Evolutionary conservation across 2,329 filamentous ascomycete genomes (phyloP).

Genomic region (Aspergillus sp.): DNA sequence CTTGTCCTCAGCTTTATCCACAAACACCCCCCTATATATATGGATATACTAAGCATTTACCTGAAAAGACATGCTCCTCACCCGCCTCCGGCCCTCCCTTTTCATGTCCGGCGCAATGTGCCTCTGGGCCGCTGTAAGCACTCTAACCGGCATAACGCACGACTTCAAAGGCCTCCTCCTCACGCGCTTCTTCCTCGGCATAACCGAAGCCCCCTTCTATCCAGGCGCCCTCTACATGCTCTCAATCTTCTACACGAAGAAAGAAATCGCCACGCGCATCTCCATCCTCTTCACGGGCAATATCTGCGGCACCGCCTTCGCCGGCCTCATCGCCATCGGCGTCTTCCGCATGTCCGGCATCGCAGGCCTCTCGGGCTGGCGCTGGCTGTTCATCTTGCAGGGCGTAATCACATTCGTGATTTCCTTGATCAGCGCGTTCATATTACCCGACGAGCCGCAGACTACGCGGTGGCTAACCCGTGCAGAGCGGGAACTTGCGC

Average conservation of each 20-base stretch:
- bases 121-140: slow-evolving; percentile 30
- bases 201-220: slow-evolving; percentile 48
- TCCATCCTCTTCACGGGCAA: slow-evolving; percentile 61
- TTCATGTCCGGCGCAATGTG: slow-evolving; percentile 42
- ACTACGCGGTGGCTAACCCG: too few species aligned
- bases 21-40: too few species aligned
- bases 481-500: too few species aligned
- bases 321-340: slow-evolving; percentile 59
- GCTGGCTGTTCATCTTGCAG: slow-evolving; percentile 45
- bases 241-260: slow-evolving; percentile 66
- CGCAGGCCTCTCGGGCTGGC: slow-evolving; percentile 57
- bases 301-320: slow-evolving; percentile 61
- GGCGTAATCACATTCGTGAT: slow-evolving; percentile 49
- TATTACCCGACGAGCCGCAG: too few species aligned
- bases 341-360: slow-evolving; percentile 59
- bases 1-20: too few species aligned
- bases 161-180: slow-evolving; percentile 41
- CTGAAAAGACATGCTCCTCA: slow-evolving; percentile 32
- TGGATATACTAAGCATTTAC: not conserved
- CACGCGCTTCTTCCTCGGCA: slow-evolving; percentile 38
- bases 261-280: slow-evolving; percentile 56
- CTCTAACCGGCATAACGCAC: slow-evolving; percentile 33
- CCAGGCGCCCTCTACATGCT: slow-evolving; percentile 64
- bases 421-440: slow-evolving; percentile 19
- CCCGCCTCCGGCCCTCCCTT: slow-evolving; percentile 38